Base-by-base conservation (phyloP, 2,329 filamentous ascomycete species). In the Boeremia exigua region DNA sequence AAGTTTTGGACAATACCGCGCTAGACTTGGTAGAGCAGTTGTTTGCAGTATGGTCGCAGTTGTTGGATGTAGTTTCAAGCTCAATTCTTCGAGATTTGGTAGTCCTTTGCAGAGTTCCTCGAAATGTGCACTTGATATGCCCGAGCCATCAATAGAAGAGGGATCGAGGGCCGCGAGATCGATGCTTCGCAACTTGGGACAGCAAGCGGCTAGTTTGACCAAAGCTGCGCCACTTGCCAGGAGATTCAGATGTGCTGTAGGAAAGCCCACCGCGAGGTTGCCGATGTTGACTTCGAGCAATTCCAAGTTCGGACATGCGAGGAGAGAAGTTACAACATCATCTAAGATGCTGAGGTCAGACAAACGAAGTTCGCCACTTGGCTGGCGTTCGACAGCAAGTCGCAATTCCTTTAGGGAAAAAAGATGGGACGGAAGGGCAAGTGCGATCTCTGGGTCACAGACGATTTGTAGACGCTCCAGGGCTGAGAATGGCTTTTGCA, bases 371-470 rank as follows among this genome's bases (percentile, higher is more conserved):
- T 50, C 49, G 23, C 56, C 55, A 12, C 61, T 55, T 7, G 69
- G 62, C 47, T 68, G 64, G 9, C 71, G 63, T 25, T 65, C 67
- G n/a, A 74, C 52, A 28, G 70, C 68, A 15, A 75, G 29, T 15
- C 70, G 63, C 28, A 75, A 36, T 11, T 71, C 61, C 40, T 71
- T 61, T 15, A 75, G 29, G 3, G 33, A 9, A 3, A 43, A 48
- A 3, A 75, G 59, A 38, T 72, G 69, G 0, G 38, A 25, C 10
- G 65, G 61, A 2, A 75, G 60, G 4, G 69, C 63, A 8, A 69
- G 54, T 5, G 68, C 69, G 23, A 73, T 59, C 27, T 74, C 71
- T 2, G 71, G 71, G 33, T 73, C 73, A 39, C 69, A 72, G 56
- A 70, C 70, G 23, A 73, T 59, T 7, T 61, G 60, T 15, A 72